A percentile compares a stretch with the other conserved stretches of the same genome.
Evolutionary conservation across 495 filamentous ascomycete species (phyloP).

Genomic region (Xylona heveae): DNA sequence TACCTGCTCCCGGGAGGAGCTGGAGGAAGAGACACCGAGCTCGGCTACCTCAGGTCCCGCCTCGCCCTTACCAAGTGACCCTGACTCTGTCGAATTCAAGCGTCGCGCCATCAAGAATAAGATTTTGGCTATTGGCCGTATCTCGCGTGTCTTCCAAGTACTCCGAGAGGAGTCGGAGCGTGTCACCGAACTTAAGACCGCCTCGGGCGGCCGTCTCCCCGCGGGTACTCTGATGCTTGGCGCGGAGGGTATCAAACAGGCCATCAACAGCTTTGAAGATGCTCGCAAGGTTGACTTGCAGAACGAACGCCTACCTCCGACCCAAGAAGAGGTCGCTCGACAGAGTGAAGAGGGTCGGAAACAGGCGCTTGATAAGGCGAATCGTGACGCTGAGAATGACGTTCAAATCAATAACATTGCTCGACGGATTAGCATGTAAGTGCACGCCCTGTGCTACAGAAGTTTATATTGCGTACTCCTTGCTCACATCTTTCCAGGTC

Average conservation of each 20-base stretch:
- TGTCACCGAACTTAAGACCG: slow-evolving; percentile 94
- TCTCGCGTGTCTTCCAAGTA: slow-evolving; percentile 97
- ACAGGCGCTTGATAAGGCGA: slow-evolving; percentile 65
- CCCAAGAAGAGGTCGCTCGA: slow-evolving; percentile 70
- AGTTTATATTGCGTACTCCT: background rate
- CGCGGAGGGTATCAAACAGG: slow-evolving; percentile 95
- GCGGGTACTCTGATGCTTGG: slow-evolving; percentile 95
- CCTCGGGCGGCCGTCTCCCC: slow-evolving; percentile 77
- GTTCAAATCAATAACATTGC: slow-evolving; percentile 64
- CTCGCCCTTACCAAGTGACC: slow-evolving; percentile 40
- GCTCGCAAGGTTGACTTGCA: slow-evolving; percentile 95
- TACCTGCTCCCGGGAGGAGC: slow-evolving; percentile 93
- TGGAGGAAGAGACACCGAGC: slow-evolving; percentile 55
- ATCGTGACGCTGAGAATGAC: slow-evolving; percentile 78
- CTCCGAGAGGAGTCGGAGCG: slow-evolving; percentile 91
- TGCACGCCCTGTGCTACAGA: background rate
- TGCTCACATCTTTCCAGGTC: slow-evolving; percentile 6
- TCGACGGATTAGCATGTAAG: slow-evolving; percentile 91
- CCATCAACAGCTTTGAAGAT: slow-evolving; percentile 94
- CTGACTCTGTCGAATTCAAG: slow-evolving; percentile 77
- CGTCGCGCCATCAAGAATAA: slow-evolving; percentile 97
- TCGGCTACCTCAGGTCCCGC: slow-evolving; percentile 39
- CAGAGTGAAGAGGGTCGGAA: slow-evolving; percentile 58
- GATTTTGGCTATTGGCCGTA: slow-evolving; percentile 87
- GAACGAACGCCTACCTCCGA: slow-evolving; percentile 85